A percentile compares a stretch with the other conserved stretches of the same genome.
Evolutionary conservation across 805 yeast genomes (phyloP).

Genomic region (Wickerhamiella alocasiicola): DNA sequence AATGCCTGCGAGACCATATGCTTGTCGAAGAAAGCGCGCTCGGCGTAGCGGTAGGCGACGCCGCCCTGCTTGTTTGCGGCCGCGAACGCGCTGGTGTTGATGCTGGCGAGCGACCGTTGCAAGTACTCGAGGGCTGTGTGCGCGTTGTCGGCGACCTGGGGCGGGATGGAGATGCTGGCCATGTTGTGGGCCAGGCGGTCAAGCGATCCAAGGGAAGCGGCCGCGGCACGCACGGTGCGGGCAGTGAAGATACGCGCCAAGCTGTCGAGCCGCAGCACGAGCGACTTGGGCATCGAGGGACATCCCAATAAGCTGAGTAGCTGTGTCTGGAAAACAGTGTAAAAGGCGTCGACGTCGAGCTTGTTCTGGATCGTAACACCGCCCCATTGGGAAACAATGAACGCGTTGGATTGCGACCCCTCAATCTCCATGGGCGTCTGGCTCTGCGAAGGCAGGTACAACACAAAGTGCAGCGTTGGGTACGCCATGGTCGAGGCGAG

Average conservation of each 20-base stretch:
- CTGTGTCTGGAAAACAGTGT: conserved; percentile 56
- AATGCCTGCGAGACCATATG: conserved; percentile 92
- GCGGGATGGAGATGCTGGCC: conserved; percentile 74
- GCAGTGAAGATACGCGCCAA: conserved; percentile 47
- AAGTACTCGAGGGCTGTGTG: conserved; percentile 36
- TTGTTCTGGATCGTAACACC: conserved; percentile 50
- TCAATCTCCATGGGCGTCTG: conserved; percentile 40
- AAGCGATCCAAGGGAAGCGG: conserved; percentile 62
- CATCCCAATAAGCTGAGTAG: conserved; percentile 62
- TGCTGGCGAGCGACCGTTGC: conserved; percentile 28
- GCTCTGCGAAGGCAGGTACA: conserved; percentile 46
- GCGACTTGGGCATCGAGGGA: conserved; percentile 45
- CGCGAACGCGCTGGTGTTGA: conserved; percentile 29
- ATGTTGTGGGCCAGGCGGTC: conserved; percentile 54
- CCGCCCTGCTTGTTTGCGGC: conserved; percentile 34
- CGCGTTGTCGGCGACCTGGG: conserved; percentile 49
- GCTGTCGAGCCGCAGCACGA: conserved; percentile 46
- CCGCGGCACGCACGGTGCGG: conserved; percentile 47
- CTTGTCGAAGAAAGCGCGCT: conserved; percentile 77
- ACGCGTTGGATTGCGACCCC: conserved; percentile 39
- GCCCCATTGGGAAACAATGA: conserved; percentile 82
- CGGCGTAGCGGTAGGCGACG: conserved; percentile 48
- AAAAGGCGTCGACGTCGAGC: conserved; percentile 32
- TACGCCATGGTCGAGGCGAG: conserved; percentile 42
- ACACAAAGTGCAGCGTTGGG: conserved; percentile 59